Base-by-base conservation (phyloP, 345 rosid genomes). In the Salix purpurea region DNA sequence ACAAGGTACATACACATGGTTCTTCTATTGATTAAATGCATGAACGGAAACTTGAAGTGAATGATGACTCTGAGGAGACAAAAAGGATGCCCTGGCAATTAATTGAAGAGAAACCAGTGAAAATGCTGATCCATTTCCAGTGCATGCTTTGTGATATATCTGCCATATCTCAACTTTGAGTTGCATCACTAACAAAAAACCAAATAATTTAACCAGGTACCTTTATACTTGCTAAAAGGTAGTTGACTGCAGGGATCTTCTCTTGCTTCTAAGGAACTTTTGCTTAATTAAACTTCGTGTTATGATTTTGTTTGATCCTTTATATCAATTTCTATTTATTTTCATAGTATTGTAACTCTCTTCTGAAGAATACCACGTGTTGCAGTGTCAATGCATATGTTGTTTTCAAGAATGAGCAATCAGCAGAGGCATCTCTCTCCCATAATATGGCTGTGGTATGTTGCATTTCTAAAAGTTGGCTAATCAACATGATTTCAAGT, bases 401-500 rank as follows among this genome's bases (percentile, higher is more conserved):
- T 68, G 99, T 96, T 73, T 96, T 91, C 84, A 86, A 90, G 77
- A 82, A 90, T 24, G 96, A 92, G 83, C 83, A 94, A 50, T 90
- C 93, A 77, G 97, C 98, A 58, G 91, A 86, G 82, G 91, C 90
- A 65, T 88, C 99, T 78, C 80, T 94, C 81, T 84, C 89, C 16
- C 91, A 83, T 83, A 96, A 94, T 86, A 94, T 94, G 99, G 84
- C 97, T 70, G 83, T 91, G 97, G 99, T 96, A 90, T 66, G 91
- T 77, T 67, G 23, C 44, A 28, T 42, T 54, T 61, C 37, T 44
- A 46, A 12, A 6, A 40, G 34, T 56, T 74, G 44, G 48, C 68
- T 36, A 74, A 3, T 68, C 13, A 34, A 39, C 19, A 44, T n/a
- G 18, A 23, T 73, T 54, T 5, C 28, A 61, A 40, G 26, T 70